Conservation (phyloP, 352 stramenopile genomes). For the Globisporangium canariense region DNA sequence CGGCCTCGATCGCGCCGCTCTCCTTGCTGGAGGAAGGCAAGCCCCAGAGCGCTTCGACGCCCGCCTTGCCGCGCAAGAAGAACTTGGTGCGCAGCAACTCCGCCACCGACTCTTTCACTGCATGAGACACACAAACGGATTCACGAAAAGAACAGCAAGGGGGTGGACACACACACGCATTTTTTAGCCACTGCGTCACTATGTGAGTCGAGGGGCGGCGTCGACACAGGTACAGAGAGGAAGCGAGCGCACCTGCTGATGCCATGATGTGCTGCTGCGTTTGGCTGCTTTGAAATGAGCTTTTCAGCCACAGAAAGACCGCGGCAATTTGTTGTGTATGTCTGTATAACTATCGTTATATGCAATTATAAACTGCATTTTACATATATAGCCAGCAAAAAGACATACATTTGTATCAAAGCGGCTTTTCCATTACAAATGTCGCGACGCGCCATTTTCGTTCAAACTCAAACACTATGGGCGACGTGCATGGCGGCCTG, state of each 20-base stretch:
- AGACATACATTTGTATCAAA: background rate
- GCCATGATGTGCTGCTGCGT: background rate
- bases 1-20: slow-evolving; percentile 41
- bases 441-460: background rate
- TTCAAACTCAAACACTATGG: slow-evolving; percentile 26
- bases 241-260: background rate
- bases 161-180: background rate
- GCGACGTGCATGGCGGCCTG: slow-evolving; percentile 52
- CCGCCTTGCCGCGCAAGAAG: slow-evolving; percentile 74
- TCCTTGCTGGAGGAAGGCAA: slow-evolving; percentile 53
- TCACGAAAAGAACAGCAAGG: background rate
- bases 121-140: background rate
- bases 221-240: background rate
- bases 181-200: background rate
- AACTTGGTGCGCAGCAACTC: slow-evolving; percentile 69
- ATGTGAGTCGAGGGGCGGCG: background rate
- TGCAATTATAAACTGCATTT: background rate
- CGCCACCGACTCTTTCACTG: slow-evolving; percentile 13
- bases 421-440: background rate
- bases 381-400: too few species aligned
- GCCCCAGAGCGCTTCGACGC: slow-evolving; percentile 78
- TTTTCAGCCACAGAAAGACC: background rate
- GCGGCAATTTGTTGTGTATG: too few species aligned
- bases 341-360: background rate
- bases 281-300: slow-evolving; percentile 1